Evolutionary conservation across 1,284 basidiomycete species (phyloP), one percentile per base, ranked within the genome.

Genomic region (Ceratorhiza oryzae-sativae): DNA sequence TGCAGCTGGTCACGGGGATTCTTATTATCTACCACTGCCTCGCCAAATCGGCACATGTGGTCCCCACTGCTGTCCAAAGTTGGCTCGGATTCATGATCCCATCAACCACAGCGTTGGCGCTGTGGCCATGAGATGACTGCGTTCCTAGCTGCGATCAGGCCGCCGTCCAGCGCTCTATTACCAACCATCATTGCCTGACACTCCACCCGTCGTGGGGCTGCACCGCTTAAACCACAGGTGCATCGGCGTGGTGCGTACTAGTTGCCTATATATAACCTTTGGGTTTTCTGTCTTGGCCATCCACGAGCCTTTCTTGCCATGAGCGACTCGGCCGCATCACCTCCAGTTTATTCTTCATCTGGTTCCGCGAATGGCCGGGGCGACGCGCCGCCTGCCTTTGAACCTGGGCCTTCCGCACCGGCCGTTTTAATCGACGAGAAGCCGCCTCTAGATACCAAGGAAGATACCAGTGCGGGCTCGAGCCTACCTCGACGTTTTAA

Each of bases 381-480:
- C 32, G 48, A 39, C n/a, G 41, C 39, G 15, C 62, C 62, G 41
- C 62, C 62, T 8, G 48, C 62, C 20, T 65, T 65, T n/a, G 62
- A 65, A 42, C 62, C 62, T 41, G 62, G 48, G 9, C 20, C 36
- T 18, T 62, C 45, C 25, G 48, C 46, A 1, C 59, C 59, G 15
- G 9, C 34, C 15, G 62, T 53, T 30, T 25, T 30, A 3, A 8
- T 65, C 15, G 62, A 65, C 49, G 10, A 32, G 6, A 65, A 65
- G 23, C 62, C 48, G 4, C 62, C 62, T 18, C 48, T 65, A 4
- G 49, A 42, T 39, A 18, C 27, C 10, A 48, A 20, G 4, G 55
- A 58, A 9, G n/a, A 39, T 13, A 27, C n/a, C 18, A 18, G 6
- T 13, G 4, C 27, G 27, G 18, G 42, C 6, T 48, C 42, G n/a